These are phyloP conservation scores for Anthoceros angustus DNA, from an alignment of 225 moss, liverwort and hornwort species.

Conservation along the genomic window DNA sequence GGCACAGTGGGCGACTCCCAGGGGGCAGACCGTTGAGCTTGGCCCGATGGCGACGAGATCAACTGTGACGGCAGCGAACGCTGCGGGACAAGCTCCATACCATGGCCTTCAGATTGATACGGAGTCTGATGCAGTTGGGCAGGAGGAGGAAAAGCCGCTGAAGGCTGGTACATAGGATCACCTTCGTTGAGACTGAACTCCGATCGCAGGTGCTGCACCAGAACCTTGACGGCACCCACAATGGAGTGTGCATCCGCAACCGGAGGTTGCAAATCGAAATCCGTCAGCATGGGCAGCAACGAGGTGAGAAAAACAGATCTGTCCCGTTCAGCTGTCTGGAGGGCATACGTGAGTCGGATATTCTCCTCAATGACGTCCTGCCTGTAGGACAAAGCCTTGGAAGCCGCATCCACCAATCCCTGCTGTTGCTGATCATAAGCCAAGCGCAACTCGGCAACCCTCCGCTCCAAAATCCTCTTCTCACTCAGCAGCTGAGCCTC, in stretches of 20 bases:
- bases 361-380: conserved; percentile 97
- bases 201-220: conserved; percentile 87
- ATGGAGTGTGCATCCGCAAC: conserved; percentile 90
- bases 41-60: conserved; percentile 58
- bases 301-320: conserved; percentile 74
- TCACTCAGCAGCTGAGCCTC: conserved; percentile 83
- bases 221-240: conserved; percentile 96
- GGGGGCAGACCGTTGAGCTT: conserved; percentile 20
- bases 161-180: conserved; percentile 17
- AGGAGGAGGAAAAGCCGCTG: conserved; percentile 39
- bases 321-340: conserved; percentile 95
- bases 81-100: conserved; percentile 86
- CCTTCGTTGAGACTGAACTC: conserved; percentile 93
- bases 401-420: conserved; percentile 90
- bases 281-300: conserved; percentile 75
- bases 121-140: conserved; percentile 41
- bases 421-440: conserved; percentile 99
- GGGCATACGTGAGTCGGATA: conserved; percentile 81
- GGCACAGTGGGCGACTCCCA: not conserved
- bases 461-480: conserved; percentile 80
- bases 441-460: conserved; percentile 88
- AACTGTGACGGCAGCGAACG: conserved; percentile 22
- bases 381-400: conserved; percentile 85
- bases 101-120: conserved; percentile 64
- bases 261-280: conserved; percentile 90